Evolutionary conservation across 306 rosid genomes (phyloP).

Genomic region (Pyrus bretschneideri): DNA sequence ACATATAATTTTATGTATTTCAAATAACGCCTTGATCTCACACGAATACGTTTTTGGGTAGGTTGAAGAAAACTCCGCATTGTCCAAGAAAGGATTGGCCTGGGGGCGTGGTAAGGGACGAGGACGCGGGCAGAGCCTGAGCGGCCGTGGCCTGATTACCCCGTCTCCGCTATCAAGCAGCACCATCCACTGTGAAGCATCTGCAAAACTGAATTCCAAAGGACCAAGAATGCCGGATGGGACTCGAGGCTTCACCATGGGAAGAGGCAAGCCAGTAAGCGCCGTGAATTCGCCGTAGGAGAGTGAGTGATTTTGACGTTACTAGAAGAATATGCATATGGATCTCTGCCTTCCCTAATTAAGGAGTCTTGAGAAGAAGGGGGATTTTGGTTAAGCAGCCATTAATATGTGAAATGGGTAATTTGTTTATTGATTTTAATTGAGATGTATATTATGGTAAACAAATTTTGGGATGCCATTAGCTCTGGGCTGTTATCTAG

Average conservation of each 20-base stretch:
- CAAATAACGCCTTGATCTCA: neutral
- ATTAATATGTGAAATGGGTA: neutral
- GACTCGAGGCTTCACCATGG: conserved; percentile 85
- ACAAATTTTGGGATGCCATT: neutral
- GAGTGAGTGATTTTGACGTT: conserved; percentile 14
- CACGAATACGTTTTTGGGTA: conserved; percentile 14
- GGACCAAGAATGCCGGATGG: conserved; percentile 99
- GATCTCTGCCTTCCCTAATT: conserved; percentile 19
- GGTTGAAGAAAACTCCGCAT: conserved; percentile 55
- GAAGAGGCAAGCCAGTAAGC: conserved; percentile 69
- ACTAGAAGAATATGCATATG: conserved; percentile 16
- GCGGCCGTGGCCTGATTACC: conserved; percentile 47
- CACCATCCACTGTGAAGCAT: conserved; percentile 32
- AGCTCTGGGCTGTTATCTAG: neutral
- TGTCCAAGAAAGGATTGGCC: conserved; percentile 69
- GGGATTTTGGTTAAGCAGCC: neutral
- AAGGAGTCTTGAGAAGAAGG: conserved; percentile 1
- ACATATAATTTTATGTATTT: neutral
- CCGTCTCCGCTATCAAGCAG: conserved; percentile 46
- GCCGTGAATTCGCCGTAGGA: conserved; percentile 27
- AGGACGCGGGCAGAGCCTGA: conserved; percentile 47
- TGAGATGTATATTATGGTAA: neutral
- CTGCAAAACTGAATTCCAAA: conserved; percentile 40
- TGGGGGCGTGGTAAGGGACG: conserved; percentile 67
- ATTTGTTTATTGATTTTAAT: neutral